These are phyloP conservation scores for Torulaspora microellipsoides DNA, from an alignment of 805 yeast species.

Conservation along the genomic window DNA sequence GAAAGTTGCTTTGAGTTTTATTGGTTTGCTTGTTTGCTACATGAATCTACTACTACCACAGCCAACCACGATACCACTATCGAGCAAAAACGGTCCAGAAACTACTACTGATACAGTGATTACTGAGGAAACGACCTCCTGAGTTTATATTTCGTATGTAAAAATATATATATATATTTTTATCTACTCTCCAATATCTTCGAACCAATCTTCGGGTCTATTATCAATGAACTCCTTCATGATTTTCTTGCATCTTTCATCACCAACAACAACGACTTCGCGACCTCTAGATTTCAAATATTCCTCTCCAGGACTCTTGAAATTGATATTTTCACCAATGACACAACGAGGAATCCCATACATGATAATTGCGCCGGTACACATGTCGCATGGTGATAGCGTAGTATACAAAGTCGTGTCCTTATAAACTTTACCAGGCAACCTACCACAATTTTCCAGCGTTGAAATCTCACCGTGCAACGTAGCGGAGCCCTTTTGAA, in stretches of 20 bases:
- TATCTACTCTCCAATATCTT: slow-evolving; percentile 60
- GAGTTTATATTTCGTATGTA: background rate
- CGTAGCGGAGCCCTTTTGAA: slow-evolving; percentile 78
- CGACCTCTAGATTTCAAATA: slow-evolving; percentile 63
- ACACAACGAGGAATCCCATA: slow-evolving; percentile 87
- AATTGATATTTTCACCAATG: slow-evolving; percentile 81
- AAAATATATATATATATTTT: background rate
- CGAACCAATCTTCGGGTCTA: slow-evolving; percentile 74
- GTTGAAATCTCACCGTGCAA: slow-evolving; percentile 92
- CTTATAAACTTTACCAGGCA: slow-evolving; percentile 73
- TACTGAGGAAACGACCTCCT: background rate
- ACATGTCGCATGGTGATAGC: slow-evolving; percentile 91
- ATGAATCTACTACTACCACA: slow-evolving; percentile 47
- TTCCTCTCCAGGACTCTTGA: slow-evolving; percentile 72
- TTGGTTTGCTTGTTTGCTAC: slow-evolving; percentile 51
- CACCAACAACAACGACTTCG: slow-evolving; percentile 59
- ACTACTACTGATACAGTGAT: slow-evolving; percentile 1
- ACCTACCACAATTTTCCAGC: slow-evolving; percentile 85
- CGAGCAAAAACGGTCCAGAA: slow-evolving; percentile 1
- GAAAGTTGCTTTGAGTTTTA: slow-evolving; percentile 42
- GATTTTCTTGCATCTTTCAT: slow-evolving; percentile 57
- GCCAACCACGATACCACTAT: slow-evolving; percentile 7
- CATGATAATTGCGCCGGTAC: slow-evolving; percentile 87
- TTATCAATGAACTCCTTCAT: slow-evolving; percentile 77
- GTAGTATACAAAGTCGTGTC: slow-evolving; percentile 90